Percentiles rank a stretch among this genome's conserved stretches.
phyloP scores from a whole-genome alignment of 129 eudicot species.

The carrot (Daucus carota) region DH1_v3.0 NC_030381.2:22676001-22676500 shows the following conservation, averaged over 20 bases:
- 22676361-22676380: conserved; percentile 98
- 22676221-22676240: conserved; percentile 79
- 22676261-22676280: conserved; percentile 40
- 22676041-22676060: conserved; percentile 79
- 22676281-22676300: not conserved
- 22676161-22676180: conserved; percentile 76
- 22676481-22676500: conserved; percentile 97
- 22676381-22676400: conserved; percentile 92
- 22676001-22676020: conserved; percentile 66
- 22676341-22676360: not conserved
- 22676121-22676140: conserved; percentile 33
- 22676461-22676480: conserved; percentile 99
- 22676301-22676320: not conserved
- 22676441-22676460: conserved; percentile 96
- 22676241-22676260: conserved; percentile 79
- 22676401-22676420: conserved; percentile 98
- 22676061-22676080: conserved; percentile 32
- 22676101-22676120: not conserved
- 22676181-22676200: conserved; percentile 76
- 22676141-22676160: conserved; percentile 98
- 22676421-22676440: conserved; percentile 99
- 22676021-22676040: conserved; percentile 48
- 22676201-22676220: conserved; percentile 88
- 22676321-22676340: not conserved
- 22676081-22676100: conserved; percentile 5